Base-by-base conservation (phyloP, 2,329 filamentous ascomycete genomes). In the Pezicula radicicola region DNA sequence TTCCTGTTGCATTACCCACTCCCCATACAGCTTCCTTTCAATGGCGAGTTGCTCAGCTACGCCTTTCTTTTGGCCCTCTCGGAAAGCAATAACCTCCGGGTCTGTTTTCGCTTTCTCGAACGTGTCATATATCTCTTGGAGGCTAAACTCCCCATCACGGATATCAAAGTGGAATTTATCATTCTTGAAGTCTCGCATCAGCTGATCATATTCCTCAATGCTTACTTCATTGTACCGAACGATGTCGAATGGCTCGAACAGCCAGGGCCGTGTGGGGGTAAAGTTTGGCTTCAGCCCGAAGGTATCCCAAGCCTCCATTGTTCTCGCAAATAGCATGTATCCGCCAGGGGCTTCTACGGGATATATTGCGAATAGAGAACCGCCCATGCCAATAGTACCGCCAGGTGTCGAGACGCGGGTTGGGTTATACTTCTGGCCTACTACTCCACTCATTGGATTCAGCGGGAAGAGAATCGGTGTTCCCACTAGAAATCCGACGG, bases 331-430 rank as follows among this genome's bases (percentile, higher is more conserved):
- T 30, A 71, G 61, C 65, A 66, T 66, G 59, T 73, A 75, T 0
- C 72, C 72, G 4, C 72, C 72, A 0, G 72, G 72, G 5, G 61
- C 58, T 21, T 69, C 70, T 1, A 67, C 63, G 0, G 69, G 65
- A 47, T 75, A 75, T 6, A 72, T 63, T 27, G 66, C 63, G 12
- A 72, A 58, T 12, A 66, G 51, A 3, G 63, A 64, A 0, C 72
- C 70, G 4, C 71, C 71, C 6, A 68, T 62, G 0, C 68, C 69
- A 3, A 75, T 60, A 0, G 70, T 66, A 1, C 70, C 71, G 4
- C 61, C 60, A 0, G 70, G 70, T 0, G 71, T 73, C 18, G 62
- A 68, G 2, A 63, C 59, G 1, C 70, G 60, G 3, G 67, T 66
- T 0, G 71, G 69, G 51, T 73, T 72, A 53, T 69, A 72, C 56